Evolutionary conservation across 75 land plant genomes (phyloP).

Genomic region (Isoetes taiwanensis): DNA sequence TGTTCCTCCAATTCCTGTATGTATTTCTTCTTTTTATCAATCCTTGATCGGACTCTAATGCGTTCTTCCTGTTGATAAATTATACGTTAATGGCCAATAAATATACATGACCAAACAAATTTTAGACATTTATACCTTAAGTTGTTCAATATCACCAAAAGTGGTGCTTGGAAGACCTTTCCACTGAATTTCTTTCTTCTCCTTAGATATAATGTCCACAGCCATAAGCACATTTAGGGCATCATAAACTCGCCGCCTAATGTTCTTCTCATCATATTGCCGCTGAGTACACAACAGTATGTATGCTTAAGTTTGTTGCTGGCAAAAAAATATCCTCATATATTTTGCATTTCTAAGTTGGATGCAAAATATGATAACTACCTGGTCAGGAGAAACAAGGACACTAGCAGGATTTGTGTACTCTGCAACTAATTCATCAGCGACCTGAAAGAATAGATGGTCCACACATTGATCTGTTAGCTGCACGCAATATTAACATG

Average conservation of each 20-base stretch:
- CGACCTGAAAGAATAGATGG: background rate
- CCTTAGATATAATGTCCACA: slow-evolving; percentile 27
- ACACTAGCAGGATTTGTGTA: slow-evolving; percentile 6
- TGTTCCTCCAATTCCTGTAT: slow-evolving; percentile 23
- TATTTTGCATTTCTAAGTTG: no score
- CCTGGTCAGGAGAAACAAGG: slow-evolving; percentile 4
- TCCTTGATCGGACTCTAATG: slow-evolving; percentile 10
- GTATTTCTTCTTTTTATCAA: slow-evolving; percentile 22
- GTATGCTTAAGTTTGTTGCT: no score
- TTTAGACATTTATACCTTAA: slow-evolving; percentile 12
- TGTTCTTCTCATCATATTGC: slow-evolving; percentile 27
- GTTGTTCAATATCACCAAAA: slow-evolving; percentile 10
- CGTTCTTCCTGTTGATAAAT: slow-evolving; percentile 9
- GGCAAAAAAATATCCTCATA: no score
- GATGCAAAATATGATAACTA: background rate
- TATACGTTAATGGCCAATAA: background rate
- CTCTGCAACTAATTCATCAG: slow-evolving; percentile 5
- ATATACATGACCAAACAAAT: background rate
- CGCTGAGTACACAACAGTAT: slow-evolving; percentile 7
- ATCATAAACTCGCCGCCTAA: slow-evolving; percentile 27
- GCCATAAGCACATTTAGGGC: slow-evolving; percentile 31
- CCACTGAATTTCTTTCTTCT: slow-evolving; percentile 30
- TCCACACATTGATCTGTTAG: background rate
- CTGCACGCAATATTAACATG: background rate
- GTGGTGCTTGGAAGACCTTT: slow-evolving; percentile 22